These are phyloP conservation scores for Citeromyces siamensis DNA, from an alignment of 1,139 yeast genomes.

Conservation along the genomic window DNA sequence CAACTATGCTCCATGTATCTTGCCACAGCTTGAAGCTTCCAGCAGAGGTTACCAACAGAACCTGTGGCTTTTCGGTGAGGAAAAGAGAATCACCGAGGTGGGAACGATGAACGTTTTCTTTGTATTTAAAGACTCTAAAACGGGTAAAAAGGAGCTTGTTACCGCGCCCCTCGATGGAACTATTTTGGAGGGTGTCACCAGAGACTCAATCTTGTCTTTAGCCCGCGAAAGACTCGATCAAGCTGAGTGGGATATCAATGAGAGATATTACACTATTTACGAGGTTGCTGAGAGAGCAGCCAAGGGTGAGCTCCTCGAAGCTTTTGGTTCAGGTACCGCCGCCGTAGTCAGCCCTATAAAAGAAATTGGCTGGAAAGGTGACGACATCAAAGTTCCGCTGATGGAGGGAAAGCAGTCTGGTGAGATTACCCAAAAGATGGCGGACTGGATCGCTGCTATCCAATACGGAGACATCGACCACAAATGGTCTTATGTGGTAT, in stretches of 20 bases:
- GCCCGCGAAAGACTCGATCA: conserved; percentile 64
- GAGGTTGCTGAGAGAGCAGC: conserved; percentile 72
- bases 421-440: conserved; percentile 60
- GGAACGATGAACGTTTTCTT: conserved; percentile 96
- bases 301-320: conserved; percentile 80
- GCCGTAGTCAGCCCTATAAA: conserved; percentile 92
- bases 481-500: conserved; percentile 48
- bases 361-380: conserved; percentile 69
- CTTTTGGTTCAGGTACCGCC: conserved; percentile 96
- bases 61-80: conserved; percentile 91
- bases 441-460: conserved; percentile 75
- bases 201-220: conserved; percentile 74
- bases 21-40: conserved; percentile 85
- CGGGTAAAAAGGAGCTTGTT: conserved; percentile 83
- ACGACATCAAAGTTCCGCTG: conserved; percentile 64
- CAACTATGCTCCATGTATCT: conserved; percentile 90
- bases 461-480: conserved; percentile 79
- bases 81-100: conserved; percentile 84
- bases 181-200: conserved; percentile 91
- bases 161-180: conserved; percentile 98
- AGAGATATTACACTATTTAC: conserved; percentile 68
- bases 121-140: conserved; percentile 53
- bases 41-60: conserved; percentile 85
- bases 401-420: conserved; percentile 73
- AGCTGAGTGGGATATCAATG: conserved; percentile 67